Conservation (phyloP, 2,329 filamentous ascomycete species). For the Hypocreales sp. region DNA sequence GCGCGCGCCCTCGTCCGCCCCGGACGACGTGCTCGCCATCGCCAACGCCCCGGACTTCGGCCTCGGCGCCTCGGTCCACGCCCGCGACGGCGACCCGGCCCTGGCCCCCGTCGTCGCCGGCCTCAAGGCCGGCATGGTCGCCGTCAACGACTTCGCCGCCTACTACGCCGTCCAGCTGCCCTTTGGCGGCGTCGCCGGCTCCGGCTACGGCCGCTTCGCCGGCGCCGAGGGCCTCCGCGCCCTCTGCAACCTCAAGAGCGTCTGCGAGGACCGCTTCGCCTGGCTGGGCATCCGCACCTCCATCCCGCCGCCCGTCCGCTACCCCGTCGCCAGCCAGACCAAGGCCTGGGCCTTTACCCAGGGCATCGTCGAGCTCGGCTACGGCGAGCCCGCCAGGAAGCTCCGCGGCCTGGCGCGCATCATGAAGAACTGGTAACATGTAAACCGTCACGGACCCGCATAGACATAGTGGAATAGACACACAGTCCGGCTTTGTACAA, state of each 20-base stretch:
- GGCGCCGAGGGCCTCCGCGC: slow-evolving; percentile 76
- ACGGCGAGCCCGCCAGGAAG: slow-evolving; percentile 27
- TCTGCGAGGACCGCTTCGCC: slow-evolving; percentile 60
- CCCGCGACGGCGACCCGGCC: slow-evolving; percentile 42
- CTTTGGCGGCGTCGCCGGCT: slow-evolving; percentile 82
- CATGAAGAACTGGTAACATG: slow-evolving; percentile 23
- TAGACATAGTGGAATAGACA: no score
- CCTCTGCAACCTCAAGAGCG: slow-evolving; percentile 74
- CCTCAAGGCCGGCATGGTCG: slow-evolving; percentile 76
- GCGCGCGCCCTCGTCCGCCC: slow-evolving; percentile 46
- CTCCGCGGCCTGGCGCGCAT: slow-evolving; percentile 23
- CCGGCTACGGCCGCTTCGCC: slow-evolving; percentile 85
- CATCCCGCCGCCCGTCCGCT: slow-evolving; percentile 68
- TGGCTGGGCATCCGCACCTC: slow-evolving; percentile 52
- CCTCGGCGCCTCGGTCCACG: slow-evolving; percentile 81
- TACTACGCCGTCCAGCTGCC: slow-evolving; percentile 91
- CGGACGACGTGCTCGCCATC: slow-evolving; percentile 51
- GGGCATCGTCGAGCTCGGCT: slow-evolving; percentile 46
- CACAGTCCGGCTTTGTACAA: no score
- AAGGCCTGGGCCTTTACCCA: slow-evolving; percentile 50
- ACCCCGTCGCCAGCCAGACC: slow-evolving; percentile 55
- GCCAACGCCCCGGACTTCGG: slow-evolving; percentile 78
- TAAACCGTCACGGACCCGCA: not conserved
- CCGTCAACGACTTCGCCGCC: slow-evolving; percentile 87
- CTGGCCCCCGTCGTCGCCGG: slow-evolving; percentile 49